Evolutionary conservation across 163 green algal genomes (phyloP).

Genomic region (Coccomyxa subellipsoidea): DNA sequence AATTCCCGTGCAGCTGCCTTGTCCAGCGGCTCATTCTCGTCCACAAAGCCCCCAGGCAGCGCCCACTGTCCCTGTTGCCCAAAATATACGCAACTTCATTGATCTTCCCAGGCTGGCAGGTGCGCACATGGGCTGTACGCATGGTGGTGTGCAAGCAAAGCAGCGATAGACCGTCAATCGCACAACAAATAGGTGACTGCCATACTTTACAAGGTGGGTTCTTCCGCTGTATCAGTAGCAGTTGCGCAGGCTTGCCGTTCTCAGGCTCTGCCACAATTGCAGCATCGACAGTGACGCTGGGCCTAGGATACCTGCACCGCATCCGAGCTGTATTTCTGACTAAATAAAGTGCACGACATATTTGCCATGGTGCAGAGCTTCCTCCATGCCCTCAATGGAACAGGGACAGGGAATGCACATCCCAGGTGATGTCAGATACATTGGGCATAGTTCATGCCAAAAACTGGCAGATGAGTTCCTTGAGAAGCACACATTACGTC

Average conservation of each 20-base stretch:
- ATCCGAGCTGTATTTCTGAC: background rate
- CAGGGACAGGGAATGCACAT: background rate
- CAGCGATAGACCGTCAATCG: background rate
- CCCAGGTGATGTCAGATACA: background rate
- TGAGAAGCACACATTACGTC: background rate
- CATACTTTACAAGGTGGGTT: slow-evolving; percentile 61
- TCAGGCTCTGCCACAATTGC: slow-evolving; percentile 57
- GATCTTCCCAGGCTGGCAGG: background rate
- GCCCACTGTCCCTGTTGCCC: slow-evolving; percentile 61
- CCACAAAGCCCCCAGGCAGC: slow-evolving; percentile 88
- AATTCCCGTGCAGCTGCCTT: slow-evolving; percentile 75
- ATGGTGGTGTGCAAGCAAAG: background rate
- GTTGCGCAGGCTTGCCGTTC: slow-evolving; percentile 27
- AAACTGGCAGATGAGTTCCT: background rate
- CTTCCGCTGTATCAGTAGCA: slow-evolving; percentile 82
- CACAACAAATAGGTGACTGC: background rate
- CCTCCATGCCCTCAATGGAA: background rate
- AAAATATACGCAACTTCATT: background rate
- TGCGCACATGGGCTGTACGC: background rate
- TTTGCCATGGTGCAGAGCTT: background rate
- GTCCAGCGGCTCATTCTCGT: slow-evolving; percentile 74
- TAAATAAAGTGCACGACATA: slow-evolving; percentile 9
- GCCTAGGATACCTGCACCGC: slow-evolving; percentile 60
- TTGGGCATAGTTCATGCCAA: no score
- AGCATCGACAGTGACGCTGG: slow-evolving; percentile 76